Evolutionary conservation across 2,329 filamentous ascomycete species (phyloP).

Genomic region (Clarireedia homoeocarpa): DNA sequence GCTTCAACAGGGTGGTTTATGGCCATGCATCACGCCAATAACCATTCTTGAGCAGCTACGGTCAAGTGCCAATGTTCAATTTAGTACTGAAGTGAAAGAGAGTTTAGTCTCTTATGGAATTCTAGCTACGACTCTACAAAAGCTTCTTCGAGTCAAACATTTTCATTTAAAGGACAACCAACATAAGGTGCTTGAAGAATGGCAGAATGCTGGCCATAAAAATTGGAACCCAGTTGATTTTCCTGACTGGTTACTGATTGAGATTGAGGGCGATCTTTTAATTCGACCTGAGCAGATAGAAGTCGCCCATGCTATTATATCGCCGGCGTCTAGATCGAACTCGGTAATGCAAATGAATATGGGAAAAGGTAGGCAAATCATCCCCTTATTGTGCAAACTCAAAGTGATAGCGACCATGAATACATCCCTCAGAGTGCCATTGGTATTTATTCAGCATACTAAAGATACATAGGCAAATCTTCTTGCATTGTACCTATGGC

Average conservation of each 20-base stretch:
- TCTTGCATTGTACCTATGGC: slow-evolving; percentile 49
- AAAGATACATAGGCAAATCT: slow-evolving; percentile 26
- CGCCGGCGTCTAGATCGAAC: slow-evolving; percentile 35
- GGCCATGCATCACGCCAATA: too few relatives aligned
- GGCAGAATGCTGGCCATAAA: slow-evolving; percentile 33
- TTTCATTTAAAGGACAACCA: slow-evolving; percentile 27
- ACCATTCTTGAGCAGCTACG: too few relatives aligned
- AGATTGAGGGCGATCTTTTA: slow-evolving; percentile 56
- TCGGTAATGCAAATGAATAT: slow-evolving; percentile 44
- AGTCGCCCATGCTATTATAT: slow-evolving; percentile 53
- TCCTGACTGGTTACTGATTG: slow-evolving; percentile 58
- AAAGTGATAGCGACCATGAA: too few relatives aligned
- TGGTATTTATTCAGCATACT: too few relatives aligned
- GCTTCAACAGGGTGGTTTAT: too few relatives aligned
- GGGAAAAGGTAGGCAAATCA: slow-evolving; percentile 48
- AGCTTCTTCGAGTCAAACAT: slow-evolving; percentile 35
- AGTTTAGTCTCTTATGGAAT: slow-evolving; percentile 11
- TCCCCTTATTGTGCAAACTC: too few relatives aligned
- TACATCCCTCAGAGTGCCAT: too few relatives aligned
- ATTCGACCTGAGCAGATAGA: slow-evolving; percentile 55
- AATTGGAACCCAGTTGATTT: slow-evolving; percentile 32
- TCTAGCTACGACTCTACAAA: slow-evolving; percentile 35
- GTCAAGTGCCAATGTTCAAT: too few relatives aligned
- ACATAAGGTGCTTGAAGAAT: slow-evolving; percentile 32
- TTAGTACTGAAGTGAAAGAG: too few relatives aligned